Percentiles rank a stretch among this genome's conserved stretches.
Evolutionary conservation across 2,329 filamentous ascomycete species (phyloP).

Genomic region (Aspergillus melleus): DNA sequence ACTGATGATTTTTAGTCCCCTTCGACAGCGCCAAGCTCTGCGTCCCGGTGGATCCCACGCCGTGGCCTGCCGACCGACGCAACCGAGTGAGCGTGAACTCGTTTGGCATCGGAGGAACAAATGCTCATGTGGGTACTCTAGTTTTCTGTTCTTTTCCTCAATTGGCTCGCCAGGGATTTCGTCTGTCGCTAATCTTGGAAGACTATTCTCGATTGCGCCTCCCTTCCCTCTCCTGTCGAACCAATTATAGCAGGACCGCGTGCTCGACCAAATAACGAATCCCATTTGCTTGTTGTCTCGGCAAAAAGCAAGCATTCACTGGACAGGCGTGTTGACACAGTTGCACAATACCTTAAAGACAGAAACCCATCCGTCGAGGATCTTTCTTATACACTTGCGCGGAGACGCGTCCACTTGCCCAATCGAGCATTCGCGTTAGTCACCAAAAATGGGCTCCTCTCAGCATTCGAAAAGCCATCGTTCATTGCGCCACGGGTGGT

Average conservation of each 20-base stretch:
- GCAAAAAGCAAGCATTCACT: constrained; percentile 14
- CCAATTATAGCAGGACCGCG: not conserved
- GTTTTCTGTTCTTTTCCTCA: not conserved
- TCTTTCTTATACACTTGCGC: constrained; percentile 18
- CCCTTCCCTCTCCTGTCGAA: not conserved
- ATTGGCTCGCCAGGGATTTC: not conserved
- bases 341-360: constrained; percentile 9
- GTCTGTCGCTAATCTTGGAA: not conserved
- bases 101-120: constrained; percentile 33
- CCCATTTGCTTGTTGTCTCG: constrained; percentile 17
- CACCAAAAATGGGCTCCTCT: not conserved
- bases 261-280: not conserved
- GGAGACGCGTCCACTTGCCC: constrained; percentile 14
- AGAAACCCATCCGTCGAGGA: constrained; percentile 4
- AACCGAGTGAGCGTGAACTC: constrained; percentile 34
- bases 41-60: constrained; percentile 17
- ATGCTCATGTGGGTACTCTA: constrained; percentile 20
- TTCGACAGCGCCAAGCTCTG: constrained; percentile 16
- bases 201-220: constrained; percentile 16
- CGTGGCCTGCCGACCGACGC: constrained; percentile 26
- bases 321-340: constrained; percentile 7
- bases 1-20: constrained; percentile 10
- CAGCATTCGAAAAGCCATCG: constrained; percentile 3
- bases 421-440: constrained; percentile 16
- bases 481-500: constrained; percentile 5